Base-by-base conservation (phyloP, 1,284 basidiomycete genomes). In the Boletus semigastroideus region DNA sequence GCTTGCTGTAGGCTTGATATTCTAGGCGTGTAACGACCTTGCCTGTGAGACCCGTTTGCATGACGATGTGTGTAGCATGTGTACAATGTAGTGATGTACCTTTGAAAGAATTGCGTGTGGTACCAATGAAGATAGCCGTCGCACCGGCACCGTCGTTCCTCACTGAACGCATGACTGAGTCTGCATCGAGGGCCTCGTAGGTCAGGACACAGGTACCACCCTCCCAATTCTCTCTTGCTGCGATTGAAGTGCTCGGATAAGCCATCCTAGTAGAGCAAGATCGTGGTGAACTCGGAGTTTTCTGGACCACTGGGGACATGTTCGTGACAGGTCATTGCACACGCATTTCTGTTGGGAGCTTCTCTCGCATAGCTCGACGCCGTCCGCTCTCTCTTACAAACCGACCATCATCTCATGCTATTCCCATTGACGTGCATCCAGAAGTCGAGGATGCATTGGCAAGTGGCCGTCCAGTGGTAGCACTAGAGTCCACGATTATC, bases 401-500 rank as follows among this genome's bases (percentile, higher is more conserved):
- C 31, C 36, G 25, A 16, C 48, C 49, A 13, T 30, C 31, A 22
- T 36, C 22, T 3, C 56, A 54, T 17, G 60, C 55, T 36, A 68
- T 73, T 20, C 76, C 78, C n/a, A 63, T 90, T 10, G 87, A 90
- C 65, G 65, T 91, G 27, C 86, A 87, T 56, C 85, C 88, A 13
- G 92, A 95, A 69, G 87, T 92, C 28, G 74, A 86, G 59, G 79
- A 92, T 58, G 92, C 92, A 2, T 75, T 95, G 28, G 73, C 77
- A 14, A 71, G 74, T 43, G 72, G 72, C 33, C 74, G 71, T 59
- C 82, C 87, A 38, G 74, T 90, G 42, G 87, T 90, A 10, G 88
- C 88, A 19, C 77, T 91, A n/a, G 89, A 91, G 64, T 93, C 92
- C 1, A 89, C 95, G 2, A 86, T 99, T 55, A 86, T 97, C 54